These are phyloP conservation scores for Daldinia loculata DNA, from an alignment of 495 filamentous ascomycete genomes.

Conservation along the genomic window DNA sequence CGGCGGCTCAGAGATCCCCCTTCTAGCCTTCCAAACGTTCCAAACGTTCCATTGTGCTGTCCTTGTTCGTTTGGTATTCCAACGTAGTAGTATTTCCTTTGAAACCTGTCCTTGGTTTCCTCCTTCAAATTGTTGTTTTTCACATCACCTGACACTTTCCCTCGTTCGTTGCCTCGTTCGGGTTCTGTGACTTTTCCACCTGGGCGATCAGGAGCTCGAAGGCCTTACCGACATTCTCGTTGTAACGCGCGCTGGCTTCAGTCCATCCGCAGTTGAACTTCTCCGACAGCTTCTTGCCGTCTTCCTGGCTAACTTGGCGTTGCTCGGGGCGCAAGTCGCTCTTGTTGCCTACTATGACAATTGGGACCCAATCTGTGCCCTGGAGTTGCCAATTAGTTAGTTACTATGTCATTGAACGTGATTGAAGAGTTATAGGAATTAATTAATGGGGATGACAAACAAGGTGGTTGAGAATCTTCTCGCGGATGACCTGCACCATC, in stretches of 20 bases:
- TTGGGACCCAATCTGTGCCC: conserved; percentile 91
- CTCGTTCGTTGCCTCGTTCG: conserved; percentile 77
- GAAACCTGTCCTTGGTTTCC: neutral
- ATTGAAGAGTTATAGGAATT: conserved; percentile 9
- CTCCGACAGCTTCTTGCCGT: conserved; percentile 80
- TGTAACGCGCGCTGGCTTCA: conserved; percentile 91
- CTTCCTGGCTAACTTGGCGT: conserved; percentile 85
- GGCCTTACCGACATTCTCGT: conserved; percentile 90
- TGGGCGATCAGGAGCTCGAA: conserved; percentile 96
- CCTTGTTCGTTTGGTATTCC: neutral
- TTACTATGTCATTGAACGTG: conserved; percentile 10
- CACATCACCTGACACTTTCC: conserved; percentile 89
- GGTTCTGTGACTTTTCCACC: conserved; percentile 95
- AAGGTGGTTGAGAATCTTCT: conserved; percentile 96
- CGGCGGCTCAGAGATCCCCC: conserved; percentile 3
- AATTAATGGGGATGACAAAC: conserved; percentile 60
- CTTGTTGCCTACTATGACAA: conserved; percentile 97
- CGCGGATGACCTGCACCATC: conserved; percentile 92
- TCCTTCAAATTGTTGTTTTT: conserved; percentile 10
- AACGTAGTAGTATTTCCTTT: conserved; percentile 11
- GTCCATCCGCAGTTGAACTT: conserved; percentile 93
- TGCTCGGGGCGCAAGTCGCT: conserved; percentile 92
- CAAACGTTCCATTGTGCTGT: conserved; percentile 17
- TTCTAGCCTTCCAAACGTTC: conserved; percentile 11
- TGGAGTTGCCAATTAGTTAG: conserved; percentile 47